Evolutionary conservation across 345 rosid genomes (phyloP).

Genomic region (Trapa bicornis): DNA sequence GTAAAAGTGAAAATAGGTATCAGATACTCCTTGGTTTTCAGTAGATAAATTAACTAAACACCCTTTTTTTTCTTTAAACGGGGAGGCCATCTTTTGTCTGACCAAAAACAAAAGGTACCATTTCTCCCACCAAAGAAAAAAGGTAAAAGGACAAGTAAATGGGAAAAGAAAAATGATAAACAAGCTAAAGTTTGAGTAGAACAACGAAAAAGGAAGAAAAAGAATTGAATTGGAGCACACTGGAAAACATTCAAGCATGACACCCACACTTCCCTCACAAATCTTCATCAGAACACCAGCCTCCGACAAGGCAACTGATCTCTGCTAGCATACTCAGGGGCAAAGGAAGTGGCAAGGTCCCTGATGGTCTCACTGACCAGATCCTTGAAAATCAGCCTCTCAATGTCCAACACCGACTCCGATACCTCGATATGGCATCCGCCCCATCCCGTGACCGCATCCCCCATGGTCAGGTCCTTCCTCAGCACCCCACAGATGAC

Average conservation of each 20-base stretch:
- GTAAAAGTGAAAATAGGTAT: no score
- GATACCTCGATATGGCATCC: constrained; percentile 57
- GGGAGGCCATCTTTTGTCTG: no score
- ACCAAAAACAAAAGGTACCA: not conserved
- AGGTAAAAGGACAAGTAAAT: no score
- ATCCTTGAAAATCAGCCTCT: constrained; percentile 73
- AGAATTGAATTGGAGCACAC: not conserved
- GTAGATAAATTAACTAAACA: no score
- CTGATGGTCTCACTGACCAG: constrained; percentile 68
- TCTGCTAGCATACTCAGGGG: constrained; percentile 14
- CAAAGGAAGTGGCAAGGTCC: constrained; percentile 32
- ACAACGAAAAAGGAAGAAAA: not conserved
- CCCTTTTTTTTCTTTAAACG: no score
- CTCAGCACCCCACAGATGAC: constrained; percentile 54
- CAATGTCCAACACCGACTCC: constrained; percentile 61
- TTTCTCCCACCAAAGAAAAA: not conserved
- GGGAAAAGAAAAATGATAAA: not conserved
- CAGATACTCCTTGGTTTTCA: no score
- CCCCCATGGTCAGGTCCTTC: constrained; percentile 58
- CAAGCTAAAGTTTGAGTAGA: not conserved
- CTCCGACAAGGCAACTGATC: constrained; percentile 35
- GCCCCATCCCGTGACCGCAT: constrained; percentile 44
- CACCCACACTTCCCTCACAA: not conserved
- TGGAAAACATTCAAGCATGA: constrained; percentile 1
- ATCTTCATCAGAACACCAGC: constrained; percentile 60